Conservation (phyloP, 495 filamentous ascomycete genomes). For the Friedmanniomyces simplex region DNA sequence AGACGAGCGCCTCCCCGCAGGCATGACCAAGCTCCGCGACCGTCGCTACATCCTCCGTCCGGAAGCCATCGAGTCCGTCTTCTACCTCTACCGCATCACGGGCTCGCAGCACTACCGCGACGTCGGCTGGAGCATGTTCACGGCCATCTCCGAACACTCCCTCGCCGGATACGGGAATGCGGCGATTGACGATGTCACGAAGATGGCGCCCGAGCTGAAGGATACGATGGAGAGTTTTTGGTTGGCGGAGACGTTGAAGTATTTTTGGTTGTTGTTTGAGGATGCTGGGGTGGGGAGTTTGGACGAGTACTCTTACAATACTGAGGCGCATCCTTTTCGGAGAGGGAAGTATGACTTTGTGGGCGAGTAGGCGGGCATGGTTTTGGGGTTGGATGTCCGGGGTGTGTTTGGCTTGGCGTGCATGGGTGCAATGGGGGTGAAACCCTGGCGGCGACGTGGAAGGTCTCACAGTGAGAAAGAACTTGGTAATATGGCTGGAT, state of each 20-base stretch:
- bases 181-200: constrained; percentile 66
- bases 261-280: constrained; percentile 83
- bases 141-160: constrained; percentile 58
- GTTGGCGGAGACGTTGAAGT: constrained; percentile 50
- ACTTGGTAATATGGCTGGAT: too few relatives aligned
- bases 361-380: not conserved
- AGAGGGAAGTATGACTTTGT: not conserved
- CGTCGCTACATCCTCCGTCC: constrained; percentile 72
- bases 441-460: too few relatives aligned
- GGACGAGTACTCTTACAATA: constrained; percentile 65
- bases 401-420: too few relatives aligned
- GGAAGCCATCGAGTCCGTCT: constrained; percentile 90
- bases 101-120: constrained; percentile 71
- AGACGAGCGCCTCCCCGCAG: constrained; percentile 54
- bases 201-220: constrained; percentile 20
- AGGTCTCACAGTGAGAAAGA: too few relatives aligned
- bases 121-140: constrained; percentile 86
- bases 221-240: constrained; percentile 37
- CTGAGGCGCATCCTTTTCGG: constrained; percentile 64
- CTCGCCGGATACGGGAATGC: constrained; percentile 56
- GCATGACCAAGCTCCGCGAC: constrained; percentile 49
- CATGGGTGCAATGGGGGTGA: too few relatives aligned
- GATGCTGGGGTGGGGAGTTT: constrained; percentile 57
- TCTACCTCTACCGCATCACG: constrained; percentile 90
- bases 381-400: not conserved